A percentile compares a stretch with the other conserved stretches of the same genome.
Conservation (phyloP, 2,329 filamentous ascomycete species). For the Colletotrichum euphorbiae region DNA sequence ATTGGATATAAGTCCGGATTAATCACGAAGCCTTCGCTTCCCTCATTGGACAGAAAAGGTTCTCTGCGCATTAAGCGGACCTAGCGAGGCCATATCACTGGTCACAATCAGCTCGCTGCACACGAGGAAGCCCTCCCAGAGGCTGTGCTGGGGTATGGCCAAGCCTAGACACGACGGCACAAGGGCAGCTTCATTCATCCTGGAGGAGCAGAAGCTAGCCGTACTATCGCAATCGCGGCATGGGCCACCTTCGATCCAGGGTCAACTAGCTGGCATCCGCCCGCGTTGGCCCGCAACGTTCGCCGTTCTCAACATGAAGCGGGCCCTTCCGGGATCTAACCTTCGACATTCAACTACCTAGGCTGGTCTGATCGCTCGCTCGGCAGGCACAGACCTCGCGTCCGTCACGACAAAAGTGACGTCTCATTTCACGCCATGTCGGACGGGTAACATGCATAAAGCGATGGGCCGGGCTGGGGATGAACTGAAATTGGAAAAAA, state of each 20-base stretch:
- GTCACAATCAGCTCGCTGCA: constrained; percentile 51
- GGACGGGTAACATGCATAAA: constrained; percentile 19
- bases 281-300: constrained; percentile 37
- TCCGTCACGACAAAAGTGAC: constrained; percentile 22
- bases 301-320: constrained; percentile 39
- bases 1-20: constrained; percentile 54
- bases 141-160: constrained; percentile 6
- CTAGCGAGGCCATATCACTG: constrained; percentile 53
- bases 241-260: constrained; percentile 27
- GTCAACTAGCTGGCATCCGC: constrained; percentile 28
- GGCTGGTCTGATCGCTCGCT: constrained; percentile 37
- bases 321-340: constrained; percentile 30
- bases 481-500: not conserved
- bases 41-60: constrained; percentile 56
- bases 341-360: constrained; percentile 17
- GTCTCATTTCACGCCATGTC: constrained; percentile 16
- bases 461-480: constrained; percentile 15
- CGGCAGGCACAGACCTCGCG: constrained; percentile 30
- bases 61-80: constrained; percentile 46
- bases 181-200: constrained; percentile 18
- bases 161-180: constrained; percentile 14
- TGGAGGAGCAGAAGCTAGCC: constrained; percentile 4
- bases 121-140: constrained; percentile 37
- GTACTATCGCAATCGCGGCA: constrained; percentile 30
- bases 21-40: constrained; percentile 45